phyloP scores from a whole-genome alignment of 2,329 filamentous ascomycete genomes.

The Lachnellula subtilissima region DNA sequence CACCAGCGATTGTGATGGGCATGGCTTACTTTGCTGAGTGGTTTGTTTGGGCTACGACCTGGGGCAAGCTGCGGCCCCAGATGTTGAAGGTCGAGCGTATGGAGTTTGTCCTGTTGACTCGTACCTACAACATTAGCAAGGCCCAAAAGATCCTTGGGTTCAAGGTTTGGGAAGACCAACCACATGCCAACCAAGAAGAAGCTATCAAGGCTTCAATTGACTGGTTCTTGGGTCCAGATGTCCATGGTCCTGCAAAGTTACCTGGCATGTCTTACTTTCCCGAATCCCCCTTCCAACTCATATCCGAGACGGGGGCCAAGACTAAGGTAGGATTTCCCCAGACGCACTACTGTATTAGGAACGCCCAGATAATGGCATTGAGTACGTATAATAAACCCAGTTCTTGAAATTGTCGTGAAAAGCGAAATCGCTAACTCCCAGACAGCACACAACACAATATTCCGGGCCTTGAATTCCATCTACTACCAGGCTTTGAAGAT shows the following conservation, averaged over 20 bases:
- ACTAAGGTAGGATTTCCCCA: slow-evolving; percentile 7
- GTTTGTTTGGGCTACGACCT: slow-evolving; percentile 13
- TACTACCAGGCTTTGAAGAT: slow-evolving; percentile 31
- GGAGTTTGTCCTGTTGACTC: slow-evolving; percentile 22
- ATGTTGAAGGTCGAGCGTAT: slow-evolving; percentile 17
- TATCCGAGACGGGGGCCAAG: slow-evolving; percentile 13
- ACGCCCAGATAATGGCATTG: slow-evolving; percentile 27
- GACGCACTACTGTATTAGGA: slow-evolving; percentile 18
- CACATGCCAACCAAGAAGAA: slow-evolving; percentile 16
- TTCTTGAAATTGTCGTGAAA: neutral
- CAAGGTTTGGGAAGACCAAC: slow-evolving; percentile 17
- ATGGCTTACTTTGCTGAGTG: slow-evolving; percentile 20
- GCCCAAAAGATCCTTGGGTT: slow-evolving; percentile 16
- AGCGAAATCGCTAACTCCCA: neutral
- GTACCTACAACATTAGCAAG: slow-evolving; percentile 21
- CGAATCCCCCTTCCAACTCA: slow-evolving; percentile 17
- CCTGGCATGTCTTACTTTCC: slow-evolving; percentile 14
- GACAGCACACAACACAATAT: slow-evolving; percentile 27
- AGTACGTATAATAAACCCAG: neutral
- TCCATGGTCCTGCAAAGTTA: slow-evolving; percentile 15
- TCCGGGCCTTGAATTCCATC: slow-evolving; percentile 33
- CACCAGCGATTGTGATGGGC: slow-evolving; percentile 15
- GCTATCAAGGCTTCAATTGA: slow-evolving; percentile 18
- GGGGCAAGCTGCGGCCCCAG: slow-evolving; percentile 16
- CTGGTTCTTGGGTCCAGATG: slow-evolving; percentile 16